Evolutionary conservation across 225 moss, liverwort and hornwort species (phyloP).

Genomic region (Straminergon stramineum): DNA sequence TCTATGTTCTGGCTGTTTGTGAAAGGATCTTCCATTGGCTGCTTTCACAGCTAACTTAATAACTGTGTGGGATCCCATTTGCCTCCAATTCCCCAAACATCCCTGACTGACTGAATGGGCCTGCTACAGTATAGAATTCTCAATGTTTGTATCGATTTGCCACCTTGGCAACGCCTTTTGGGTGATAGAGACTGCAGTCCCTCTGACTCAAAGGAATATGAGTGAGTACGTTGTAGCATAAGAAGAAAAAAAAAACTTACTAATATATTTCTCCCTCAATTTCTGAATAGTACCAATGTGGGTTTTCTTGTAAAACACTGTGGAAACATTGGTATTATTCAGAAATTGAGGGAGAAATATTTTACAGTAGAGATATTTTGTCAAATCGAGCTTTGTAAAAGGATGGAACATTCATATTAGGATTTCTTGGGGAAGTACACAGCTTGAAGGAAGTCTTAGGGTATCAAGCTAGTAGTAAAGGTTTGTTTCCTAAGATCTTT

Average conservation of each 20-base stretch:
- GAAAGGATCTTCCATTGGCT: not conserved
- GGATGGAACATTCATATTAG: not conserved
- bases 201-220: not conserved
- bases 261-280: rapidly evolving
- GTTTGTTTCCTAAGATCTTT: not conserved
- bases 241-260: not conserved
- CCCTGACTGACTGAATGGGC: no score
- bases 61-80: not conserved
- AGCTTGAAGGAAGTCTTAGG: not conserved
- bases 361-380: not conserved
- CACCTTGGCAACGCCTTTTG: not conserved
- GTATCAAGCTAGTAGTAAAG: not conserved
- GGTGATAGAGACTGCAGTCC: not conserved
- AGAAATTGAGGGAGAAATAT: not conserved
- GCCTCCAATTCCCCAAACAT: not conserved
- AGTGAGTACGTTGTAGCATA: not conserved
- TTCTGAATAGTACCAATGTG: not conserved
- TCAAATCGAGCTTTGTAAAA: not conserved
- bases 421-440: not conserved
- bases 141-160: not conserved
- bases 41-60: not conserved
- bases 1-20: not conserved
- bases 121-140: not conserved
- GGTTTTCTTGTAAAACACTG: not conserved
- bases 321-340: not conserved